Evolutionary conservation across 257 asterid genomes (phyloP).

Genomic region (Ehretia macrophylla): DNA sequence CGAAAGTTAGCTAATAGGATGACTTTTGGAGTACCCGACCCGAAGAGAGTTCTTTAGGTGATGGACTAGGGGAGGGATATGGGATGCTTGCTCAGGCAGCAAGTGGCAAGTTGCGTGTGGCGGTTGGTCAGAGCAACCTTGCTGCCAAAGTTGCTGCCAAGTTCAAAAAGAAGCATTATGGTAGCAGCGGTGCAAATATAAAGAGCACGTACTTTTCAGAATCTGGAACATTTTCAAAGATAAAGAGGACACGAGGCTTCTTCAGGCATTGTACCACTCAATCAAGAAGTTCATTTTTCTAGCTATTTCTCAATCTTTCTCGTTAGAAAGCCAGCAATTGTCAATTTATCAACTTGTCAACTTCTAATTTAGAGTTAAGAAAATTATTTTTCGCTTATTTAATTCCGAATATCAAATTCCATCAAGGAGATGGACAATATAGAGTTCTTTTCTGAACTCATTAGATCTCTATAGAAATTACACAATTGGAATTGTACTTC

Average conservation of each 20-base stretch:
- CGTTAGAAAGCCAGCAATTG: too few species aligned
- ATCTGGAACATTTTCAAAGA: slow-evolving; percentile 89
- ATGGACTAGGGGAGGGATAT: slow-evolving; percentile 99
- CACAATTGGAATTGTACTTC: too few species aligned
- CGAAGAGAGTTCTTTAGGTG: slow-evolving; percentile 98
- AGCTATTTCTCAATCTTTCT: too few species aligned
- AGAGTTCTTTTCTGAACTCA: too few species aligned
- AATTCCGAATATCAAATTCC: too few species aligned
- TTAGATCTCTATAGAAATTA: too few species aligned
- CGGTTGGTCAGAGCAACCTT: slow-evolving; percentile 78
- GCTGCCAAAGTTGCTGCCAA: slow-evolving; percentile 88
- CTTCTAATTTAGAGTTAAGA: too few species aligned
- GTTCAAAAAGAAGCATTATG: slow-evolving; percentile 68
- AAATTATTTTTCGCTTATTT: too few species aligned
- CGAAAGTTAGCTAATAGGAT: slow-evolving; percentile 93
- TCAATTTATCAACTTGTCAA: too few species aligned
- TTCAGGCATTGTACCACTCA: not conserved
- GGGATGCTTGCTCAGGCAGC: slow-evolving; percentile 99
- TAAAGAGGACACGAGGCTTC: slow-evolving; percentile 50
- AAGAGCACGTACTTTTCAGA: slow-evolving; percentile 92
- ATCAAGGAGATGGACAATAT: too few species aligned
- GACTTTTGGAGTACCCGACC: slow-evolving; percentile 94
- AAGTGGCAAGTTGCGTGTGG: slow-evolving; percentile 86
- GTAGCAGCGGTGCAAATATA: slow-evolving; percentile 87
- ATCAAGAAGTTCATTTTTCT: too few species aligned